Base-by-base conservation (phyloP, 805 yeast genomes). In the Yamadazyma laniorum region DNA sequence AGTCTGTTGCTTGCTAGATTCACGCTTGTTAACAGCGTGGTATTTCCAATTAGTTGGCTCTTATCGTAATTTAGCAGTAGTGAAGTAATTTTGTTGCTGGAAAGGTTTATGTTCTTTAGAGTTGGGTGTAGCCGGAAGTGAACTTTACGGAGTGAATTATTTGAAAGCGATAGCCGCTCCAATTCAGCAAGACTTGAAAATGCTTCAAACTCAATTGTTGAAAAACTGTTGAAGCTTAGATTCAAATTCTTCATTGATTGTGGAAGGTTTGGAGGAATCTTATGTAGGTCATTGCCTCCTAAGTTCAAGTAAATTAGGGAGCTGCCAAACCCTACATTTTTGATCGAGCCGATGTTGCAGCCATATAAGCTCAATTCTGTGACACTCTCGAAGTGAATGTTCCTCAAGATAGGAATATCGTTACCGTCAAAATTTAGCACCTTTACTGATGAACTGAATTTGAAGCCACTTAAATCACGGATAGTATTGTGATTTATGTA, bases 401-500 rank as follows among this genome's bases (percentile, higher is more conserved):
- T 26, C 26, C 30, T 40, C 4, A 50, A 18, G 2, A 14, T 25
- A 12, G 32, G 11, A 18, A 54, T 27, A 11, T 29, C 12, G 32
- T 55, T 52, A 26, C 44, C 44, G 42, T 53, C 57, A 26, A 52
- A 36, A 29, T 47, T 52, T 21, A 55, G 25, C 2, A 48, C 39
- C 18, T 30, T 35, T 7, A 52, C 23, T 2, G 35, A 19, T 5
- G 29, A 12, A 13, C 53, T 48, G 16, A 53, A 39, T 18, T 40
- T 35, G 25, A 55, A 36, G 12, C 47, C 44, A 13, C 37, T 5
- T 5, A 55, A n/a, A 6, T 28, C 19, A n/a, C n/a, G 27, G n/a
- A 55, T 21, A 13, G 30, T 11, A 31, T 52, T 55, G 23, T 37
- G 29, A 37, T 51, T 46, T 9, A 53, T 17, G 25, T 51, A 51